A percentile compares a stretch with the other conserved stretches of the same genome.
phyloP scores from a whole-genome alignment of 495 filamentous ascomycete species.

The Neurospora sp. region DNA sequence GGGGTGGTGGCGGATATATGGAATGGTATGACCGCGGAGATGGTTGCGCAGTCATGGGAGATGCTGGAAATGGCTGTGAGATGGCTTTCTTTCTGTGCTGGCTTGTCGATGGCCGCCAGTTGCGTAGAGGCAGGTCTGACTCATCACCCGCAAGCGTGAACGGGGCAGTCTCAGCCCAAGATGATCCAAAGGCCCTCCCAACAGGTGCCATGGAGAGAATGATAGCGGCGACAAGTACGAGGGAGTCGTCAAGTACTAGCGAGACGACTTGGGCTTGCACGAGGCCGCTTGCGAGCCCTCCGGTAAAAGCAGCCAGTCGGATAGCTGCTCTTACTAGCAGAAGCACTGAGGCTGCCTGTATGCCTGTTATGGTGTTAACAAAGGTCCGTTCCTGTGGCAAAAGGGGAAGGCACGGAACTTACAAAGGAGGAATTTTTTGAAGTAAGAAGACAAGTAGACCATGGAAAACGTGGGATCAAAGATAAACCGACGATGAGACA shows the following conservation, averaged over 20 bases:
- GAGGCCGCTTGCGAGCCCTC: constrained; percentile 14
- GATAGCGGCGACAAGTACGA: constrained; percentile 23
- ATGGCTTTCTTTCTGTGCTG: constrained; percentile 1
- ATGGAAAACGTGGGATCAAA: constrained; percentile 21
- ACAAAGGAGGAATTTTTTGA: constrained; percentile 27
- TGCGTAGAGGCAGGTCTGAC: not conserved
- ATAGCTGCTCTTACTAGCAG: constrained; percentile 26
- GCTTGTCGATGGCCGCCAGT: not conserved
- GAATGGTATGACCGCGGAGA: not conserved
- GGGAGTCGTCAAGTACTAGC: constrained; percentile 28
- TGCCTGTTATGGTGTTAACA: constrained; percentile 11
- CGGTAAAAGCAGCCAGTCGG: constrained; percentile 23
- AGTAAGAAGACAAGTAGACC: constrained; percentile 25
- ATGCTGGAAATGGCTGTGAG: constrained; percentile 2
- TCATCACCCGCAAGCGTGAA: not conserved
- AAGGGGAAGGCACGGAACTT: constrained; percentile 2
- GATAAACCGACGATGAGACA: constrained; percentile 21
- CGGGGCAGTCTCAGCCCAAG: constrained; percentile 23
- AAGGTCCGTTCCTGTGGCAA: not conserved
- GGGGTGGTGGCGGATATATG: not conserved
- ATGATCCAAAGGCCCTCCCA: constrained; percentile 17
- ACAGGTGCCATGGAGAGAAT: constrained; percentile 15
- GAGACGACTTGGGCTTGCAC: constrained; percentile 19
- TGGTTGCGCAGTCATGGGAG: not conserved
- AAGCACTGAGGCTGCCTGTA: constrained; percentile 19